A percentile compares a stretch with the other conserved stretches of the same genome.
phyloP scores from a whole-genome alignment of 371 early-diverging fungal species.

The Blakeslea trispora region DNA sequence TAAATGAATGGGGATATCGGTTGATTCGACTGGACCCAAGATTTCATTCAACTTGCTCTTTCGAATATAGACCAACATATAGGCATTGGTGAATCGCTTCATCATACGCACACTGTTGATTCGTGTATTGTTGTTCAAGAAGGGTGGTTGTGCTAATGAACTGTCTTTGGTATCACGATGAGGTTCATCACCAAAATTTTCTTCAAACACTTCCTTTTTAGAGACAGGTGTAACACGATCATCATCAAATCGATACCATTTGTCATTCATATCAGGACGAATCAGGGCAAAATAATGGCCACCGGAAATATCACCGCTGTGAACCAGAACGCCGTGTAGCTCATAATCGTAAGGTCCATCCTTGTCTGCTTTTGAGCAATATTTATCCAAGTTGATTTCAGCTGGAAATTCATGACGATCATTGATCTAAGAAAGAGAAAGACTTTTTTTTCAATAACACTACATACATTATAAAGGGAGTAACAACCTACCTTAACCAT shows the following conservation, averaged over 20 bases:
- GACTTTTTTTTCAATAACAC: no score
- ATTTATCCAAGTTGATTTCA: conserved; percentile 91
- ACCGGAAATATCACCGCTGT: conserved; percentile 93
- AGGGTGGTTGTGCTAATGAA: conserved; percentile 19
- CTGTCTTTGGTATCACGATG: conserved; percentile 8
- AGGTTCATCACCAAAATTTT: conserved; percentile 92
- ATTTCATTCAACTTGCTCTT: conserved; percentile 74
- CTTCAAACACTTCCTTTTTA: conserved; percentile 90
- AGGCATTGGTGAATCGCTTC: conserved; percentile 92
- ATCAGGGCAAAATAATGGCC: conserved; percentile 98
- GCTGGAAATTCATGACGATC: conserved; percentile 97
- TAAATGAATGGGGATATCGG: conserved; percentile 85
- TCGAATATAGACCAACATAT: conserved; percentile 96
- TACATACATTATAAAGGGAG: no score
- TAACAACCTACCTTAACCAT: conserved; percentile 82
- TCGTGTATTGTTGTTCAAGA: conserved; percentile 17
- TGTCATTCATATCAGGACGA: conserved; percentile 75
- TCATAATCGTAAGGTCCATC: conserved; percentile 76
- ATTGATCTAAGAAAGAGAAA: conserved; percentile 71
- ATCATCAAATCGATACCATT: conserved; percentile 98
- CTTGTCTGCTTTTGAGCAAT: conserved; percentile 70
- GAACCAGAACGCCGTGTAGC: conserved; percentile 96
- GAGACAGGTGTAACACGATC: conserved; percentile 91
- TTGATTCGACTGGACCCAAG: conserved; percentile 61
- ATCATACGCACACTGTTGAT: conserved; percentile 33